Evolutionary conservation across 192 early-diverging fungal species (phyloP).

Genomic region (Glomus cerebriforme): DNA sequence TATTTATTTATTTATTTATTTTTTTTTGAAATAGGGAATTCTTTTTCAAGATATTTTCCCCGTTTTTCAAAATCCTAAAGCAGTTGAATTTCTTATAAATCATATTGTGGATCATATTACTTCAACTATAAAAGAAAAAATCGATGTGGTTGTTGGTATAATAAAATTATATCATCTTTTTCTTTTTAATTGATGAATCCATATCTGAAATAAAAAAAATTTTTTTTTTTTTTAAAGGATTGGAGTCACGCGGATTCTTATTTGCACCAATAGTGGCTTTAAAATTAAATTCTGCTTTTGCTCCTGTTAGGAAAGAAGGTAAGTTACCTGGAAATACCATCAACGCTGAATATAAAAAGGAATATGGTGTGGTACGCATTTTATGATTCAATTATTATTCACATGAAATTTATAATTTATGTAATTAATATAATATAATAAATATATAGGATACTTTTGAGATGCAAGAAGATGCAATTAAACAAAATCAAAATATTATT

Average conservation of each 20-base stretch:
- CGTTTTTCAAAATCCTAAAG: constrained; percentile 92
- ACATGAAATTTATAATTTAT: background rate
- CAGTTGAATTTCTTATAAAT: constrained; percentile 86
- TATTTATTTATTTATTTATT: background rate
- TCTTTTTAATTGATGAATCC: background rate
- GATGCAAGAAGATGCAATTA: constrained; percentile 80
- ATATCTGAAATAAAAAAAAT: background rate
- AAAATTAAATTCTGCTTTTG: constrained; percentile 88
- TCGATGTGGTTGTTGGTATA: constrained; percentile 89
- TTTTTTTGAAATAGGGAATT: constrained; percentile 70
- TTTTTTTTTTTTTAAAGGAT: constrained; percentile 42
- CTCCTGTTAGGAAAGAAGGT: constrained; percentile 93
- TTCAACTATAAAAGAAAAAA: constrained; percentile 59
- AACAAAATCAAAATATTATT: constrained; percentile 82
- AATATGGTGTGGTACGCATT: constrained; percentile 81
- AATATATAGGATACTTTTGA: constrained; percentile 81
- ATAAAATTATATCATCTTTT: constrained; percentile 1
- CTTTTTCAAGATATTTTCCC: constrained; percentile 97
- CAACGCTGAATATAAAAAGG: constrained; percentile 82
- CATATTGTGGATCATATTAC: constrained; percentile 84
- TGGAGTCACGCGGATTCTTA: constrained; percentile 98
- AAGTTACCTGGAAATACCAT: constrained; percentile 87
- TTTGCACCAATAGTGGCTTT: constrained; percentile 90
- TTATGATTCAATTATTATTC: background rate
- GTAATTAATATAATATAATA: background rate